Percentiles rank a stretch among this genome's conserved stretches.
Conservation (phyloP, 352 stramenopile species). For the Aphanomyces invadans region DNA sequence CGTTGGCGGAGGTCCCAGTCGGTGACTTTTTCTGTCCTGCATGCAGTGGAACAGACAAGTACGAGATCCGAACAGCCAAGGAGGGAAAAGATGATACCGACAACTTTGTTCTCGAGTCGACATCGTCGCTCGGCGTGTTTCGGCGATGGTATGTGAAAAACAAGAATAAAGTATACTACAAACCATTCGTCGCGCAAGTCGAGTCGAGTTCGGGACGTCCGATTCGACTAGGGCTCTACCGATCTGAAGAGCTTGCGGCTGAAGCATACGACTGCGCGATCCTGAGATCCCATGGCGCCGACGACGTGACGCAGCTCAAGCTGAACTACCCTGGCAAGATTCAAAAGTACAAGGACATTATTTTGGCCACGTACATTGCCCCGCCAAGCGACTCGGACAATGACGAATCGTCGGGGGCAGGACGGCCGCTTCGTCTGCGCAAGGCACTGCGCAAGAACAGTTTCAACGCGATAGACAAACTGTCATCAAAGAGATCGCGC, state of each 20-base stretch:
- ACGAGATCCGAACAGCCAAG: constrained; percentile 14
- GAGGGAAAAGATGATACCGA: constrained; percentile 28
- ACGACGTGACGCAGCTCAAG: background rate
- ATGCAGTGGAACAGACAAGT: background rate
- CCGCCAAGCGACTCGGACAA: background rate
- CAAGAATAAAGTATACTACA: constrained; percentile 70
- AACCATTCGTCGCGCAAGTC: constrained; percentile 70
- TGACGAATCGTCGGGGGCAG: constrained; percentile 20
- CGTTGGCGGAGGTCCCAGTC: constrained; percentile 57
- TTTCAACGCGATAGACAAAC: background rate
- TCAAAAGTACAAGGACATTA: constrained; percentile 11
- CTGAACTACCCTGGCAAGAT: constrained; percentile 18
- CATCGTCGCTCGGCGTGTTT: constrained; percentile 43
- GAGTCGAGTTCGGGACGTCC: constrained; percentile 35
- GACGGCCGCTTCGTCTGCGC: constrained; percentile 25
- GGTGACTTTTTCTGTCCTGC: constrained; percentile 63
- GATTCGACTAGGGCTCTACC: constrained; percentile 56
- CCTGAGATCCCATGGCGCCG: background rate
- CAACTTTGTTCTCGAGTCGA: constrained; percentile 28
- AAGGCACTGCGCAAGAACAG: background rate
- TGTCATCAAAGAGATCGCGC: background rate
- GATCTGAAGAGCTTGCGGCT: constrained; percentile 69
- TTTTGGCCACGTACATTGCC: background rate
- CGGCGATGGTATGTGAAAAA: constrained; percentile 35
- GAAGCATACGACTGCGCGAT: constrained; percentile 53